Conservation (phyloP, 1,284 basidiomycete genomes). For the Naganishia cerealis region DNA sequence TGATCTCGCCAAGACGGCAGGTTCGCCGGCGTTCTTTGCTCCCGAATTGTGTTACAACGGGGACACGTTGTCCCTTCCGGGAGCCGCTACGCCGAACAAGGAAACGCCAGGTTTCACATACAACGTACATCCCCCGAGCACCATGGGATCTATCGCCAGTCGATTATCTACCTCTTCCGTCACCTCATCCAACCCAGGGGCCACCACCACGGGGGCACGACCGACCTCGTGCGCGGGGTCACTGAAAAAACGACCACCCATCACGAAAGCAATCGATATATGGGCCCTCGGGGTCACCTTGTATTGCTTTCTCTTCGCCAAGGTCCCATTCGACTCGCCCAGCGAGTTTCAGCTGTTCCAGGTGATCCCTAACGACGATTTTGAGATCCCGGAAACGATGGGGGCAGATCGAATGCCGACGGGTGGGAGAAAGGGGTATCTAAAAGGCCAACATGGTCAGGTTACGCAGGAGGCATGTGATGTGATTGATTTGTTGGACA, state of each 20-base stretch:
- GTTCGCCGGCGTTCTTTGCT: conserved; percentile 95
- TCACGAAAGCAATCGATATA: conserved; percentile 96
- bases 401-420: conserved; percentile 69
- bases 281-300: conserved; percentile 98
- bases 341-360: conserved; percentile 81
- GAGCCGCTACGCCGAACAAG: conserved; percentile 20
- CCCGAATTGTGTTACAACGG: conserved; percentile 78
- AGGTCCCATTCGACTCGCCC: conserved; percentile 67
- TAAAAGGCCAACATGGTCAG: conserved; percentile 28
- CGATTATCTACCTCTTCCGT: conserved; percentile 14
- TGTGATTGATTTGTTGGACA: conserved; percentile 71
- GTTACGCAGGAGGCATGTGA: conserved; percentile 56
- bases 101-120: conserved; percentile 42
- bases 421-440: conserved; percentile 58
- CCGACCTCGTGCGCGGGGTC: conserved; percentile 42
- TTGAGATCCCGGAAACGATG: conserved; percentile 70
- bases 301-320: conserved; percentile 89
- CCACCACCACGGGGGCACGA: conserved; percentile 33
- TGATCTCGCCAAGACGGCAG: conserved; percentile 88
- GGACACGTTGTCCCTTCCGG: conserved; percentile 30
- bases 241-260: conserved; percentile 61
- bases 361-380: conserved; percentile 77
- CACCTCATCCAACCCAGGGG: conserved; percentile 14
- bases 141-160: conserved; percentile 31
- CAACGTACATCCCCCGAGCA: conserved; percentile 34